These are phyloP conservation scores for Rubroboletus pulcherrimus DNA, from an alignment of 768 basidiomycete genomes.

Conservation along the genomic window DNA sequence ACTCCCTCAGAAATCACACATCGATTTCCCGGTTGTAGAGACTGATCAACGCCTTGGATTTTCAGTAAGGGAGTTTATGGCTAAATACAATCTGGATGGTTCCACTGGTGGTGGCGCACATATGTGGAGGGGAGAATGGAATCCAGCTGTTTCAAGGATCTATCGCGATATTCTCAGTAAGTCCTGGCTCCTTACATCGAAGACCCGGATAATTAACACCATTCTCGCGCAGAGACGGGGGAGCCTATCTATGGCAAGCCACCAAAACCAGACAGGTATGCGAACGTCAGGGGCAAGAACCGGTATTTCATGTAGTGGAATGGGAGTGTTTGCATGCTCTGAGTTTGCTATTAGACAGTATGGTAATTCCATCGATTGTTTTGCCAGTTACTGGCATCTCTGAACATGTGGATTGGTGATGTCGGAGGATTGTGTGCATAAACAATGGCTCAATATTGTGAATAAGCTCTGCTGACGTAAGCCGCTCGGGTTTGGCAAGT, in stretches of 20 bases:
- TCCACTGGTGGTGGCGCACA: conserved; percentile 66
- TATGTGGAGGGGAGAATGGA: conserved; percentile 84
- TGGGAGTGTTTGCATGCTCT: not conserved
- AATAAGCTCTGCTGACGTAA: not conserved
- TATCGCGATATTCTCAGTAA: conserved; percentile 65
- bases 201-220: not conserved
- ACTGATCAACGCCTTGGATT: conserved; percentile 55
- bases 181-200: conserved; percentile 27
- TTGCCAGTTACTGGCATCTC: not conserved
- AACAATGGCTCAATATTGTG: not conserved
- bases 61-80: conserved; percentile 60
- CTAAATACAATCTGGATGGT: conserved; percentile 49
- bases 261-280: conserved; percentile 31
- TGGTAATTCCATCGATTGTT: not conserved
- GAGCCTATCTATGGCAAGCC: conserved; percentile 27
- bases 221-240: conserved; percentile 11
- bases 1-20: conserved; percentile 58
- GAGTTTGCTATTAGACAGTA: not conserved
- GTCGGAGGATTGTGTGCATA: not conserved
- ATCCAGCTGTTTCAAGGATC: conserved; percentile 57
- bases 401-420: not conserved
- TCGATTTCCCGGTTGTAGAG: conserved; percentile 45
- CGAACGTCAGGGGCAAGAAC: conserved; percentile 26
- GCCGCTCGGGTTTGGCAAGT: conserved; percentile 86
- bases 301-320: conserved; percentile 24